Evolutionary conservation across 768 basidiomycete species (phyloP), one percentile per base, ranked within the genome.

Genomic region (Boletus tylopilopsis): DNA sequence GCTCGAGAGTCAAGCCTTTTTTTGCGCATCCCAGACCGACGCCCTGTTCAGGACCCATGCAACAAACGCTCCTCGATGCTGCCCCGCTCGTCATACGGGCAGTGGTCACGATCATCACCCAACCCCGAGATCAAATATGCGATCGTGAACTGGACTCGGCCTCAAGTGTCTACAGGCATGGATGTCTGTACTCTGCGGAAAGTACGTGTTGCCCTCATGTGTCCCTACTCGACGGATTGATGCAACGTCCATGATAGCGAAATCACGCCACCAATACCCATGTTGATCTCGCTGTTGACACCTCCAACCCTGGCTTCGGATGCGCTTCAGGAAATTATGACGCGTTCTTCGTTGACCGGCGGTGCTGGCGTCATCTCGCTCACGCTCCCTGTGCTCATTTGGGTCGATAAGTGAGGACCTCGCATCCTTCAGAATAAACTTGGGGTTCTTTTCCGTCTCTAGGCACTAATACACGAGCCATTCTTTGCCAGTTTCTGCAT

Each of bases 341-440:
- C 82, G 1, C 79, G 81, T 42, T 90, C 92, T 1, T 74, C 85
- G 0, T 74, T 94, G 25, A 74, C 84, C 1, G 80, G 85, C 45
- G 90, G 89, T 0, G 71, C 76, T 1, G 90, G 87, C 2, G 76
- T 76, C 16, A 78, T 78, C 46, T 78, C 85, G 0, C 76, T 94
- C 25, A 92, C 92, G 0, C 89, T 94, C 60, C 94, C 94, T 3
- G 70, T 97, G 7, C 71, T 96, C n/a, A 68, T 82, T 4, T 97
- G 92, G 91, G 61, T 85, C 1, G 76, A 84, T 50, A 64, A 70
- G 0, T 71, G 75, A 36, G 90, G 86, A 8, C 60, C 57, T 24
- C 64, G 35, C 11, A 79, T 87, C 18, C 62, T 78, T 15, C 62
- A 72, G n/a, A n/a, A n/a, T n/a, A n/a, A n/a, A n/a, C n/a, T n/a